Conservation (phyloP, 2,329 filamentous ascomycete species). For the Pseudogymnoascus sp. region DNA sequence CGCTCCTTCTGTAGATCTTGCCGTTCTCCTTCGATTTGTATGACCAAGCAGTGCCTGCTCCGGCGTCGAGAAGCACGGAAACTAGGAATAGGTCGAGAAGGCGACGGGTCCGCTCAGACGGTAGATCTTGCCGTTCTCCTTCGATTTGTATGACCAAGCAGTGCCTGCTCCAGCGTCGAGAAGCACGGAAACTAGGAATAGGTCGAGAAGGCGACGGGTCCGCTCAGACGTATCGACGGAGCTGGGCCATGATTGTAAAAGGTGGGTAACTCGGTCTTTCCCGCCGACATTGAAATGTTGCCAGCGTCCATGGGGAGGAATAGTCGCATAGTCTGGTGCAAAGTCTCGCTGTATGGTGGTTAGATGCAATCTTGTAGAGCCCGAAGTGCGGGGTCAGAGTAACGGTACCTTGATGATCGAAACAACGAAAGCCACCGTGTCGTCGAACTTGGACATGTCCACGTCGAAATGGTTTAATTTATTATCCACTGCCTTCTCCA, state of each 20-base stretch:
- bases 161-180: constrained; percentile 85
- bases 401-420: constrained; percentile 61
- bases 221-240: constrained; percentile 64
- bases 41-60: constrained; percentile 81
- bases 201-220: constrained; percentile 65
- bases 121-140: constrained; percentile 76
- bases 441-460: constrained; percentile 59
- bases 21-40: constrained; percentile 90
- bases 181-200: constrained; percentile 73
- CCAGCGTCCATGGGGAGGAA: constrained; percentile 80
- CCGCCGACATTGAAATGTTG: constrained; percentile 80
- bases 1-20: constrained; percentile 72
- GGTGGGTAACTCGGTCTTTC: constrained; percentile 61
- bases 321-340: constrained; percentile 57
- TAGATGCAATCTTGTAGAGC: background rate
- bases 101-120: constrained; percentile 63
- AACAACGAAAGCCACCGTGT: constrained; percentile 61
- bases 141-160: constrained; percentile 86
- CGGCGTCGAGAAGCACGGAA: constrained; percentile 77
- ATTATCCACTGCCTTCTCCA: constrained; percentile 59
- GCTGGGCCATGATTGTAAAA: constrained; percentile 60
- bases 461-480: constrained; percentile 63
- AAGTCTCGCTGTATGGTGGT: constrained; percentile 51
- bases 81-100: constrained; percentile 72
- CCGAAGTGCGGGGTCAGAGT: constrained; percentile 9